Percentiles rank a stretch among this genome's conserved stretches.
Evolutionary conservation across 257 asterid genomes (phyloP).

Genomic region (Echium plantagineum): DNA sequence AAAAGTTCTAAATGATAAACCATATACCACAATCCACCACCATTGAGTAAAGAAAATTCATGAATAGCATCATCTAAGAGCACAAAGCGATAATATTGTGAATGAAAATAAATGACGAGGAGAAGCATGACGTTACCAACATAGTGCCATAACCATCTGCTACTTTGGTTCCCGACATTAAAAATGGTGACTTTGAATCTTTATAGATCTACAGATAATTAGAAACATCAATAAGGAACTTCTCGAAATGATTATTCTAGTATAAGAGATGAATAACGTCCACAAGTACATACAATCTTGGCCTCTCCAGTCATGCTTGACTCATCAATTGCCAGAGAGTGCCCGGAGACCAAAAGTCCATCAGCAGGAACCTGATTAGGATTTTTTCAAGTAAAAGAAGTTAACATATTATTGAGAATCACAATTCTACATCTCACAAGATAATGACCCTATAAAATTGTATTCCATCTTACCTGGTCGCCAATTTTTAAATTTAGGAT

Average conservation of each 20-base stretch:
- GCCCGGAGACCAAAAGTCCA: constrained; percentile 15
- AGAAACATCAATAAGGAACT: constrained; percentile 10
- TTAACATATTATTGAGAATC: neutral
- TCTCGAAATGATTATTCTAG: constrained; percentile 1
- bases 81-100: neutral
- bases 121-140: constrained; percentile 48
- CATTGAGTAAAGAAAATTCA: neutral
- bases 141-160: constrained; percentile 96
- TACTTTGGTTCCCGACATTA: constrained; percentile 96
- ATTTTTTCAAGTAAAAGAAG: neutral
- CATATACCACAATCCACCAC: neutral
- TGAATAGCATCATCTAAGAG: neutral
- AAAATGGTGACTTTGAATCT: constrained; percentile 73
- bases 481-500: constrained; percentile 13
- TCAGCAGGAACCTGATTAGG: constrained; percentile 14
- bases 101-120: constrained; percentile 4
- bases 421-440: neutral
- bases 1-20: neutral
- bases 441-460: neutral
- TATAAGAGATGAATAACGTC: constrained; percentile 7
- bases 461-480: constrained; percentile 3
- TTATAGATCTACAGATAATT: constrained; percentile 50
- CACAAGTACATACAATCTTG: constrained; percentile 54
- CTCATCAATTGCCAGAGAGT: constrained; percentile 18
- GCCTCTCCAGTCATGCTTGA: constrained; percentile 23